A percentile compares a stretch with the other conserved stretches of the same genome.
Evolutionary conservation across 2,329 filamentous ascomycete species (phyloP).

Genomic region (Akanthomyces lecanii): DNA sequence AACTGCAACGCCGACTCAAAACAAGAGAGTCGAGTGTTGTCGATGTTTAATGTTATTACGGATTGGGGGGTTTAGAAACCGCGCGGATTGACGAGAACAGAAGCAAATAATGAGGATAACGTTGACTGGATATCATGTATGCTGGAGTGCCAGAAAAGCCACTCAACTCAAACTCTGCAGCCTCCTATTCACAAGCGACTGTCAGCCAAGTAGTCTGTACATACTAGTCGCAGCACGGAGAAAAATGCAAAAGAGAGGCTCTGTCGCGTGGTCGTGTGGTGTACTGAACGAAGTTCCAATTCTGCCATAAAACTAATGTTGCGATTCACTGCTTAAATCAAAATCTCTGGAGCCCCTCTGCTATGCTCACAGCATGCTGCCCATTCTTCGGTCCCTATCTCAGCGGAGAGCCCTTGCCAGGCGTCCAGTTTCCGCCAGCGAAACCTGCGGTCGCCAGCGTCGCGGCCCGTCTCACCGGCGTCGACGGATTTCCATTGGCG

Average conservation of each 20-base stretch:
- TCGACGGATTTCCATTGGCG: conserved; percentile 37
- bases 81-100: neutral
- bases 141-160: neutral
- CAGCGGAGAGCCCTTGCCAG: conserved; percentile 41
- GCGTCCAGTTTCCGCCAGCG: conserved; percentile 40
- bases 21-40: neutral
- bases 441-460: conserved; percentile 35
- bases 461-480: conserved; percentile 41
- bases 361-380: neutral
- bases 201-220: no score
- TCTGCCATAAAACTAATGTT: neutral
- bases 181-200: neutral
- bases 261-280: no score
- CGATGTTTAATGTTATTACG: neutral
- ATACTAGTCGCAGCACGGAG: no score
- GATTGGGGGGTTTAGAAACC: neutral
- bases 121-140: neutral
- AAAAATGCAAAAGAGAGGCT: no score
- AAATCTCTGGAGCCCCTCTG: no score
- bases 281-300: neutral
- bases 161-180: neutral
- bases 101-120: conserved; percentile 1
- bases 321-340: neutral
- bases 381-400: conserved; percentile 19
- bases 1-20: neutral